These are phyloP conservation scores for Cucurbita pepo DNA, from an alignment of 306 rosid species.

Conservation along the genomic window DNA sequence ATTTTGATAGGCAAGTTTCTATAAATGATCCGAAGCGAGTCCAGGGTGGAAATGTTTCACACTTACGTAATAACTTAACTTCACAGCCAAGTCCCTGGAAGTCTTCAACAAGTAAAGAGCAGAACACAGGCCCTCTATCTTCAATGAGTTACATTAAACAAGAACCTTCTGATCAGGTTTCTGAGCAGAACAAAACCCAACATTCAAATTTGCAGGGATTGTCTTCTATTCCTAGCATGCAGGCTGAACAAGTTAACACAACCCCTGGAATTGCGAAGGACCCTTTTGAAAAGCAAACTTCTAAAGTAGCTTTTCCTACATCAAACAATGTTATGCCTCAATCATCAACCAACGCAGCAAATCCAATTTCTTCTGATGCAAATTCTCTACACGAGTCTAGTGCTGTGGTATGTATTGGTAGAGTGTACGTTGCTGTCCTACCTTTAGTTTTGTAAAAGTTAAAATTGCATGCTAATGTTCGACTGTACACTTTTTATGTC, in stretches of 20 bases:
- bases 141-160: conserved; percentile 42
- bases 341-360: conserved; percentile 23
- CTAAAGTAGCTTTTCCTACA: conserved; percentile 46
- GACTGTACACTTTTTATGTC: not conserved
- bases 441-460: not conserved
- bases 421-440: not conserved
- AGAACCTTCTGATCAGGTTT: conserved; percentile 46
- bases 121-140: conserved; percentile 28
- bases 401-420: conserved; percentile 20
- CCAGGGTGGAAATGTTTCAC: conserved; percentile 50
- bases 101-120: conserved; percentile 43
- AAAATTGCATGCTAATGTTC: not conserved
- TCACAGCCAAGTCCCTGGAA: conserved; percentile 58
- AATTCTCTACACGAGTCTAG: conserved; percentile 29
- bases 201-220: conserved; percentile 38
- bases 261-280: conserved; percentile 40
- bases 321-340: conserved; percentile 25
- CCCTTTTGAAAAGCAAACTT: conserved; percentile 31
- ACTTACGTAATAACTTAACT: conserved; percentile 31
- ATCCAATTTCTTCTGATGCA: conserved; percentile 27
- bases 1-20: conserved; percentile 41
- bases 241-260: conserved; percentile 39
- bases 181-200: conserved; percentile 48
- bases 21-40: conserved; percentile 46
- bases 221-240: conserved; percentile 40